Percentiles rank a stretch among this genome's conserved stretches.
phyloP scores from a whole-genome alignment of 1,284 basidiomycete genomes.

The Ustilago sp. region DNA sequence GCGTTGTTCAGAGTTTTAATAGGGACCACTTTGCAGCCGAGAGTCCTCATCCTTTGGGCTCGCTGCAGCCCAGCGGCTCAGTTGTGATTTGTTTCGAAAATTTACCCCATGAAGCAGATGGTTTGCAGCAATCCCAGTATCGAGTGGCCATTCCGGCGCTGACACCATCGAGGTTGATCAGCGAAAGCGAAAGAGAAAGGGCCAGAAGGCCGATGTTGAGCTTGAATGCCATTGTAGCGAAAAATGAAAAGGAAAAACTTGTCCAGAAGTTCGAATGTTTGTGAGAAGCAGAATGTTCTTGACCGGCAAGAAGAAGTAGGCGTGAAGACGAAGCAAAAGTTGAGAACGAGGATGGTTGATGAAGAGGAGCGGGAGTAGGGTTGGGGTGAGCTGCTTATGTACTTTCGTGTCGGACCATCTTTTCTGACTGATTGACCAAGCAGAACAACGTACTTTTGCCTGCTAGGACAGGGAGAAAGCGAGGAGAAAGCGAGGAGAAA shows the following conservation, averaged over 20 bases:
- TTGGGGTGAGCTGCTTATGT: background rate
- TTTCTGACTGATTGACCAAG: background rate
- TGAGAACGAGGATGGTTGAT: background rate
- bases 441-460: too few relatives aligned
- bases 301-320: conserved; percentile 11
- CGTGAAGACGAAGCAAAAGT: background rate
- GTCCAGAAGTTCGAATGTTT: background rate
- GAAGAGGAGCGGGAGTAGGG: background rate
- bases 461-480: background rate
- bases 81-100: background rate
- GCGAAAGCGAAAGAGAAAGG: conserved; percentile 28
- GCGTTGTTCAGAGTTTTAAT: background rate
- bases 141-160: conserved; percentile 33
- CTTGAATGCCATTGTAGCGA: conserved; percentile 29
- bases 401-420: background rate
- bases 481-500: background rate
- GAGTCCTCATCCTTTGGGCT: too few relatives aligned
- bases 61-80: too few relatives aligned
- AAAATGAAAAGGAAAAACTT: background rate
- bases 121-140: conserved; percentile 46
- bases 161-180: conserved; percentile 33
- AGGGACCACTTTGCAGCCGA: too few relatives aligned
- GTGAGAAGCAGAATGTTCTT: conserved; percentile 1
- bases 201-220: conserved; percentile 34
- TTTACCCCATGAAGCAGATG: background rate